phyloP scores from a whole-genome alignment of 2,329 filamentous ascomycete species.

The Byssoonygena ceratinophila region DNA sequence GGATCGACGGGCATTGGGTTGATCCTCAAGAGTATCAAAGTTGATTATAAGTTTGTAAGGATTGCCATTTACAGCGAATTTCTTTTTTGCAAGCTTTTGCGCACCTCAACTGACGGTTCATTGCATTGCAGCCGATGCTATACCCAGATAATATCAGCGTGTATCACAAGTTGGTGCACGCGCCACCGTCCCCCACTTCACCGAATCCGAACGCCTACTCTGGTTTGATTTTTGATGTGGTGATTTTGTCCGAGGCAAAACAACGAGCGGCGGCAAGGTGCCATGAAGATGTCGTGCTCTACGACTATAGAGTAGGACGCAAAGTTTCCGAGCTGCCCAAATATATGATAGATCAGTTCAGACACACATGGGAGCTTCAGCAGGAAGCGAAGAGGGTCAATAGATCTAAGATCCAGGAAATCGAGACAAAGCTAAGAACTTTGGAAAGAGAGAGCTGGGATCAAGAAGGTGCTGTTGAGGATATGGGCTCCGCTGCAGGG shows the following conservation, averaged over 20 bases:
- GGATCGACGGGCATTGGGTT: constrained; percentile 57
- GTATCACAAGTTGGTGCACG: constrained; percentile 57
- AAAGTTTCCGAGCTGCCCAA: constrained; percentile 46
- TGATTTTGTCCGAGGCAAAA: constrained; percentile 65
- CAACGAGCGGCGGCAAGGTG: constrained; percentile 63
- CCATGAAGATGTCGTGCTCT: constrained; percentile 67
- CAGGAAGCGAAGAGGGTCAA: constrained; percentile 47
- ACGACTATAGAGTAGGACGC: constrained; percentile 55
- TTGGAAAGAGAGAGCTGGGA: constrained; percentile 70
- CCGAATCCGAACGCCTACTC: constrained; percentile 23
- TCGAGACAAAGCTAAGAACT: constrained; percentile 48
- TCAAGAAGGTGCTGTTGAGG: constrained; percentile 58
- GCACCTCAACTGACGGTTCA: not conserved
- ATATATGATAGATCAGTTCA: constrained; percentile 54
- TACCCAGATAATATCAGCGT: constrained; percentile 75
- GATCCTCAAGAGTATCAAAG: constrained; percentile 68
- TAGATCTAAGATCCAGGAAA: constrained; percentile 43
- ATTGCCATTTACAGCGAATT: not conserved
- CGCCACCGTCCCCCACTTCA: constrained; percentile 26
- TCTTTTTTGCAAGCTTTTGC: too few relatives aligned
- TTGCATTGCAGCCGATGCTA: constrained; percentile 55
- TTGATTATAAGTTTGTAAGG: constrained; percentile 73
- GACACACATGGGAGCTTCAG: constrained; percentile 51
- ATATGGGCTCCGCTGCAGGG: constrained; percentile 42
- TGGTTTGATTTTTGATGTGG: constrained; percentile 41